Evolutionary conservation across 2,329 filamentous ascomycete genomes (phyloP).

Genomic region (Fusarium vanettenii): DNA sequence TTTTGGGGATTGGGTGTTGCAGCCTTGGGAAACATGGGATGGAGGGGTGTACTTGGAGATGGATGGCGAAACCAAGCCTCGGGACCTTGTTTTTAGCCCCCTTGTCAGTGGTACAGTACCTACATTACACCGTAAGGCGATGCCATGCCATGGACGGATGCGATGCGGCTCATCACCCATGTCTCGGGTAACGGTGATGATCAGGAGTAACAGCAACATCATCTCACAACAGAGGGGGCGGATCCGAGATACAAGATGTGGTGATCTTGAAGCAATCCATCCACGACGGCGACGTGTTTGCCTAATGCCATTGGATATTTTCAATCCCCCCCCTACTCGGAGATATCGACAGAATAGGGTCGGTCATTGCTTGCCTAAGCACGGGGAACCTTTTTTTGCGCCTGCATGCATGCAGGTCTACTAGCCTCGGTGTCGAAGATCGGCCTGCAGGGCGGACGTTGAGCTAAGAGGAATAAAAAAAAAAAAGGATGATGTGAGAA

Average conservation of each 20-base stretch:
- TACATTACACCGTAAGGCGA: neutral
- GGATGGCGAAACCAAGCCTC: neutral
- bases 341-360: constrained; percentile 13
- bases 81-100: neutral
- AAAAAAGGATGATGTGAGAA: neutral
- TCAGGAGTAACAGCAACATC: constrained; percentile 12
- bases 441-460: constrained; percentile 14
- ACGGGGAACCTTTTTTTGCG: constrained; percentile 5
- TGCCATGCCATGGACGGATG: neutral
- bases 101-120: neutral
- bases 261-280: neutral
- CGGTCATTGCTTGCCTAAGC: constrained; percentile 4
- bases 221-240: neutral
- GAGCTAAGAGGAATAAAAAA: neutral
- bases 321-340: neutral
- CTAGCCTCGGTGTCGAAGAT: neutral
- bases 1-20: constrained; percentile 3
- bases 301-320: constrained; percentile 15
- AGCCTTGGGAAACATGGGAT: neutral
- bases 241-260: constrained; percentile 5
- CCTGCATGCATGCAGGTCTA: neutral
- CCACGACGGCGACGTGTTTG: neutral
- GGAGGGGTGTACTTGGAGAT: neutral
- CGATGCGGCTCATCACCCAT: constrained; percentile 2
- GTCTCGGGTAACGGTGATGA: constrained; percentile 17